These are phyloP conservation scores for Hebeloma cylindrosporum DNA, from an alignment of 768 basidiomycete genomes.

Conservation along the genomic window DNA sequence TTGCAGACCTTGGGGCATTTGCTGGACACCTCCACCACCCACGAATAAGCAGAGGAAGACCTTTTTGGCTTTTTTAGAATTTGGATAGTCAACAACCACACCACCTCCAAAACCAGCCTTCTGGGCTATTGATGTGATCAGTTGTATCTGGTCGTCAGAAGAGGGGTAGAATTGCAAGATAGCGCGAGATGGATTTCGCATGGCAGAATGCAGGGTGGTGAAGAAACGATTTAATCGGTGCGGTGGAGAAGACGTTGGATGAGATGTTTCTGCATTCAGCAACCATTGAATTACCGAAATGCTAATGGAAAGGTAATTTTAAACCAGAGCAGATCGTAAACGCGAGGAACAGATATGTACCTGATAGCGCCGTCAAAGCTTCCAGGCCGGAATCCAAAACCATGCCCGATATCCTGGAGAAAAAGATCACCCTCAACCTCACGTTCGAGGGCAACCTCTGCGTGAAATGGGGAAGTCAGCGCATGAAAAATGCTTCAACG, in stretches of 20 bases:
- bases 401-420: slow-evolving; percentile 96
- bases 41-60: slow-evolving; percentile 93
- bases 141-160: slow-evolving; percentile 94
- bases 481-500: background rate
- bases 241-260: slow-evolving; percentile 85
- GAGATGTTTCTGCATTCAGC: slow-evolving; percentile 92
- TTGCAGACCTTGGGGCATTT: slow-evolving; percentile 77
- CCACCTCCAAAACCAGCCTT: slow-evolving; percentile 97
- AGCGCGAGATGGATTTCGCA: slow-evolving; percentile 83
- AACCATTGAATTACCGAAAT: slow-evolving; percentile 99
- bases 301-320: slow-evolving; percentile 39
- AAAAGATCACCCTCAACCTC: slow-evolving; percentile 97
- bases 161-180: slow-evolving; percentile 95
- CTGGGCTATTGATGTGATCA: slow-evolving; percentile 91
- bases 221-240: slow-evolving; percentile 87
- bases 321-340: background rate
- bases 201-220: slow-evolving; percentile 85
- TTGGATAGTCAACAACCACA: slow-evolving; percentile 94
- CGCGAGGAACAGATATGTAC: slow-evolving; percentile 34
- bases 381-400: slow-evolving; percentile 94
- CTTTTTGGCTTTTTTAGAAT: slow-evolving; percentile 93
- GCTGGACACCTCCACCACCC: slow-evolving; percentile 66
- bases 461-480: background rate
- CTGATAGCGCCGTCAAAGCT: slow-evolving; percentile 98
- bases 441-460: slow-evolving; percentile 93